phyloP scores from a whole-genome alignment of 2,329 filamentous ascomycete genomes.

The Sphaerulina populicola region DNA sequence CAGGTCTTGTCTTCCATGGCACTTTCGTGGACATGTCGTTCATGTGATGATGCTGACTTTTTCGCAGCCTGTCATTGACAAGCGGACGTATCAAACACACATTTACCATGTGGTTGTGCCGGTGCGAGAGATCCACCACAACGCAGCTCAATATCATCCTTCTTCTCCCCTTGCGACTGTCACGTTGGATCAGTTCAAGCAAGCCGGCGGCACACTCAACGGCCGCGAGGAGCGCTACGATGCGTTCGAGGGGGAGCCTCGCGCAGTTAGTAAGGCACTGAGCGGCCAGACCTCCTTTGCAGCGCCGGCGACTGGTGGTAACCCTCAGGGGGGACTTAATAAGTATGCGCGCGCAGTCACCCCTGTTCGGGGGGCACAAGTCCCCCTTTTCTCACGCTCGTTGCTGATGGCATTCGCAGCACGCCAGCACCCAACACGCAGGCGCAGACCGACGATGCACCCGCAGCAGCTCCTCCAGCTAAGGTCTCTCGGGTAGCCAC shows the following conservation, averaged over 20 bases:
- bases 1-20: constrained; percentile 3
- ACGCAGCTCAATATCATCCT: constrained; percentile 55
- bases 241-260: constrained; percentile 55
- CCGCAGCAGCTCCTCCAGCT: constrained; percentile 8
- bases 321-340: too few species aligned
- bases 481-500: constrained; percentile 1
- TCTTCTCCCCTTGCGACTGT: constrained; percentile 56
- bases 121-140: constrained; percentile 63
- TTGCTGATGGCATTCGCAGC: neutral
- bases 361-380: too few species aligned
- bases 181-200: constrained; percentile 55
- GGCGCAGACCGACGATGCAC: neutral
- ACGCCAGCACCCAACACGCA: neutral
- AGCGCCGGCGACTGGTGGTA: neutral
- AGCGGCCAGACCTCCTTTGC: constrained; percentile 3
- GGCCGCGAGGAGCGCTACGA: constrained; percentile 50
- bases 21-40: neutral
- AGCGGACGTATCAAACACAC: constrained; percentile 55
- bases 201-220: constrained; percentile 45
- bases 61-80: constrained; percentile 48
- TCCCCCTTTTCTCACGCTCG: neutral
- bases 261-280: constrained; percentile 25
- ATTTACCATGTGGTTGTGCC: constrained; percentile 62
- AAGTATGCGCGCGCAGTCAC: neutral
- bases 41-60: neutral